Conservation (phyloP, 2,329 filamentous ascomycete species). For the Phyllosticta citrichinensis region DNA sequence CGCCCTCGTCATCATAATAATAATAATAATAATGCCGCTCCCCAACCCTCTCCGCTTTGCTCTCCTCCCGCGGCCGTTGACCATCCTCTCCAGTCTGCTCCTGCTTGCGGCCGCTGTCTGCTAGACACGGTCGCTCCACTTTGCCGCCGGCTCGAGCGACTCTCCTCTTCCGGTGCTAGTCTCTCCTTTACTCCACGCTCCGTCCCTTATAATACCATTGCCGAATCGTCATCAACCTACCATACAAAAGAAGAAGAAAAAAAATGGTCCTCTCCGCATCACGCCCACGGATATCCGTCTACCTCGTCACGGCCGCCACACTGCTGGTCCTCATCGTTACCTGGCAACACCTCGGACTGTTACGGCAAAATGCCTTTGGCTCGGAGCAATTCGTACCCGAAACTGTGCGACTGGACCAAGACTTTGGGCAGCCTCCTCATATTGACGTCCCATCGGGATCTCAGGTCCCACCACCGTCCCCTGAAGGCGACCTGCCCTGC, state of each 20-base stretch:
- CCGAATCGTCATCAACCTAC: background rate
- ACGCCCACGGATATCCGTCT: constrained; percentile 5
- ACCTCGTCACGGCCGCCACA: constrained; percentile 9
- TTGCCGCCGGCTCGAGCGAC: background rate
- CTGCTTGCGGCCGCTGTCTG: background rate
- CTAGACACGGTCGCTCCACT: background rate
- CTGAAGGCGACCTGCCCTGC: constrained; percentile 13
- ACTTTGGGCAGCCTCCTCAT: constrained; percentile 2
- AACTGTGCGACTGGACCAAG: constrained; percentile 8
- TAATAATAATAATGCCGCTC: background rate
- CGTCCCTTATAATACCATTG: background rate
- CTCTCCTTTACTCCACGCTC: background rate
- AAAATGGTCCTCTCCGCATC: background rate
- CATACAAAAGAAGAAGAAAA: background rate
- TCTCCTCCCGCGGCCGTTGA: background rate
- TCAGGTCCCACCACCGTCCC: background rate
- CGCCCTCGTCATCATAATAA: background rate
- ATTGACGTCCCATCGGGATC: background rate
- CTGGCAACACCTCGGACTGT: constrained; percentile 4
- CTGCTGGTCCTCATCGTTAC: constrained; percentile 2
- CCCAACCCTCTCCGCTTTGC: background rate
- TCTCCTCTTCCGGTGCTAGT: background rate
- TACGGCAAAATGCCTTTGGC: constrained; percentile 1
- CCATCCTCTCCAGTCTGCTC: background rate
- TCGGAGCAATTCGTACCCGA: constrained; percentile 5